Base-by-base conservation (phyloP, 2,329 filamentous ascomycete genomes). In the Xylaria digitata region DNA sequence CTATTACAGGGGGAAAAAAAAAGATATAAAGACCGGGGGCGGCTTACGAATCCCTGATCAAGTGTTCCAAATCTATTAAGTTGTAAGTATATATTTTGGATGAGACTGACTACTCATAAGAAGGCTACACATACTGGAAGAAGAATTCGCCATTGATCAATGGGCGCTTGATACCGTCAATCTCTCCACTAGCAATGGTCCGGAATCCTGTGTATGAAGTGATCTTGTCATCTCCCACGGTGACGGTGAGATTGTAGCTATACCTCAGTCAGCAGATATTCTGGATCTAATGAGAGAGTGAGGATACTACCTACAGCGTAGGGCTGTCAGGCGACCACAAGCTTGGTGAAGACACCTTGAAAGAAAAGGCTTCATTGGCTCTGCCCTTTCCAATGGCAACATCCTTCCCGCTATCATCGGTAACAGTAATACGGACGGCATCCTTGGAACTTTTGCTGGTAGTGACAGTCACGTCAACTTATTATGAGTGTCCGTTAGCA, bases 171-270 rank as follows among this genome's bases (percentile, higher is more conserved):
- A 90, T 75, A 0, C 88, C 89, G 19, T 89, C 78, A 1, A 92
- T 80, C 0, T 80, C 77, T 1, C 85, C 89, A 6, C 80, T 80
- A 0, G 85, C 83, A 42, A 92, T 83, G 0, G 88, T 91, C 32
- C 90, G 83, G 79, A 92, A 92, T 0, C 89, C 90, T 0, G 87
- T 90, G 77, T 92, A 92, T 75, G 89, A 92, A 11, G 79, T 78
- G 1, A 92, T 80, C 7, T 78, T 73, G 65, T 92, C 90, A 6
- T 80, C 65, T 2, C 78, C 81, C 61, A 85, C 71, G 0, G 78
- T 84, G 17, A 92, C 82, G 0, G 83, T 86, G 30, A 92, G 76
- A 70, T 91, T 88, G 78, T 75, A 75, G 6, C 74, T 92, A 30
- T 6, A 17, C 42, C 17, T 8, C 21, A 9, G 48, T 65, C 7